A percentile compares a stretch with the other conserved stretches of the same genome.
These are phyloP conservation scores for Hemerocallis citrina DNA, from an alignment of 106 monocot genomes.

Conservation along the genomic window DNA sequence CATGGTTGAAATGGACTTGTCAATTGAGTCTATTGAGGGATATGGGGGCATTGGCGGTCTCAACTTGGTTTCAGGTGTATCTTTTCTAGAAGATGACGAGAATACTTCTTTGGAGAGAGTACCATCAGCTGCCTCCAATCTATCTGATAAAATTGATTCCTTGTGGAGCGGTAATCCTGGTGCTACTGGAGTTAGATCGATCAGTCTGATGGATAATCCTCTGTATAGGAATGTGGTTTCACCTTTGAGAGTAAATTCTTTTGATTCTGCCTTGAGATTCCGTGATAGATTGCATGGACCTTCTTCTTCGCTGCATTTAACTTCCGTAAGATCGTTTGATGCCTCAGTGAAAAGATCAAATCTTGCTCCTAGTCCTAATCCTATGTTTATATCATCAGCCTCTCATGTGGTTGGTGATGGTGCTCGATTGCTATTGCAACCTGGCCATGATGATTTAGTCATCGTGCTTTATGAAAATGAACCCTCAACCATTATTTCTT, in stretches of 20 bases:
- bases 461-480: slow-evolving; percentile 83
- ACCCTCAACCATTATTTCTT: slow-evolving; percentile 62
- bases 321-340: slow-evolving; percentile 39
- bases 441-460: slow-evolving; percentile 19
- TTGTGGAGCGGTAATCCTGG: slow-evolving; percentile 61
- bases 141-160: slow-evolving; percentile 83
- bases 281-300: slow-evolving; percentile 20
- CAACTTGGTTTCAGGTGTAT: too few species aligned
- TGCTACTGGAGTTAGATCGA: slow-evolving; percentile 10
- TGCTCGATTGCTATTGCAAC: slow-evolving; percentile 52
- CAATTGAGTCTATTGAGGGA: too few species aligned
- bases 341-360: slow-evolving; percentile 32
- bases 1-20: slow-evolving; percentile 22
- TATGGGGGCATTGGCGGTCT: too few species aligned
- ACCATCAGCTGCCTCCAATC: slow-evolving; percentile 22
- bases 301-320: slow-evolving; percentile 34
- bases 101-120: slow-evolving; percentile 7
- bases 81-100: too few species aligned
- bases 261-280: slow-evolving; percentile 49
- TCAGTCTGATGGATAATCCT: slow-evolving; percentile 21
- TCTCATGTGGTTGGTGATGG: slow-evolving; percentile 36
- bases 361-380: slow-evolving; percentile 22
- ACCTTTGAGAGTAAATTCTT: slow-evolving; percentile 62
- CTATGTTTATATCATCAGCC: slow-evolving; percentile 37
- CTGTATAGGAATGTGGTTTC: slow-evolving; percentile 28